Evolutionary conservation across 1,284 basidiomycete genomes (phyloP), one percentile per base, ranked within the genome.

Genomic region (Ustilago curta): DNA sequence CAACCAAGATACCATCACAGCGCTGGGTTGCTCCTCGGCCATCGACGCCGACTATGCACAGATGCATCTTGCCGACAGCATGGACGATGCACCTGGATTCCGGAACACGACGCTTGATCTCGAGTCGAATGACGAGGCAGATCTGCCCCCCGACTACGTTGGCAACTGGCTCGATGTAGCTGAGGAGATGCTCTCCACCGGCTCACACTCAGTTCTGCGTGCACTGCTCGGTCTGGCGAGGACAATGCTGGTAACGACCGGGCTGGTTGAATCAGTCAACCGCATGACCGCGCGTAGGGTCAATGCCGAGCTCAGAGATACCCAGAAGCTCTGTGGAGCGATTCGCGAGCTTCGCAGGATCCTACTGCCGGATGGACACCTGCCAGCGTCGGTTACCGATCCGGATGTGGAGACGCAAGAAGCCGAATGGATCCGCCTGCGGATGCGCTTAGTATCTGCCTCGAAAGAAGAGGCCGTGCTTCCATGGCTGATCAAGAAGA

Each of bases 301-400:
- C 60, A 53, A 68, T 11, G 4, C 45, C 16, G 56, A 57, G 27
- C 40, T 66, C 5, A 57, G 37, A 14, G 60, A 76, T 11, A 64
- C 68, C n/a, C 55, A 56, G 48, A 61, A 60, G 45, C 45, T 67
- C 16, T 51, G 59, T 1, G 18, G 27, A 12, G 43, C 56, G 40
- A 58, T 71, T 23, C 50, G 57, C 21, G 47, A 65, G 53, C 51
- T 70, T 6, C 63, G 68, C 19, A 32, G 29, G 23, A 64, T 59
- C 12, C 44, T 76, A 51, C 51, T 76, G 40, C 73, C 73, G 2
- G 31, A 62, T 32, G 73, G 73, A 37, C 73, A 76, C 39, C 37
- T 76, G 9, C 60, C 73, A 14, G 64, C 73, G 0, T 66, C 73
- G 8, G 68, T 71, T 2, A 53, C 68, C 9, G 73, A 76, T 50